phyloP scores from a whole-genome alignment of 148 eudicot genomes.

The Fagopyrum esculentum region DNA sequence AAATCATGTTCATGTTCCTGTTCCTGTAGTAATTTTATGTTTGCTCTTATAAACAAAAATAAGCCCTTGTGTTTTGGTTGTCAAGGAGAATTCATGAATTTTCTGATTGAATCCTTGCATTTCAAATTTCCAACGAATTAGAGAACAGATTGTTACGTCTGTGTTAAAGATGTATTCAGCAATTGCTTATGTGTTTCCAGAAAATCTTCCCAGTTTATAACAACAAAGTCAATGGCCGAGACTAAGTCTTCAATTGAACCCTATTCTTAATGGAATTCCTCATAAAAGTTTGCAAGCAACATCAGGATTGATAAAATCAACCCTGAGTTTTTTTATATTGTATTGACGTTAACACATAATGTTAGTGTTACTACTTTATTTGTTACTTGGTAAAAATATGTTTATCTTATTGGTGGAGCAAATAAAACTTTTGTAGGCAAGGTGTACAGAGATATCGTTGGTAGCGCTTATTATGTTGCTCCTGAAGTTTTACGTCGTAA shows the following conservation, averaged over 20 bases:
- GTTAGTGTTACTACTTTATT: not conserved
- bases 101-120: not conserved
- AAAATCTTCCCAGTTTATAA: not conserved
- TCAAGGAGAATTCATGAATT: not conserved
- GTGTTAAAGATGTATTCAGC: not conserved
- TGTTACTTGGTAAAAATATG: not conserved
- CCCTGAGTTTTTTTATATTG: not conserved
- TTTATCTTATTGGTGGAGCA: not conserved
- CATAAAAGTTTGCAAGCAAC: not conserved
- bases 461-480: constrained; percentile 93
- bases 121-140: not conserved
- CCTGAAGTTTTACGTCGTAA: constrained; percentile 82
- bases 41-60: too few species aligned
- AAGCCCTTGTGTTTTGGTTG: not conserved
- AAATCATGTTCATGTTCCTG: not conserved
- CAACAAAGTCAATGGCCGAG: constrained; percentile 3
- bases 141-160: not conserved
- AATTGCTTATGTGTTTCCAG: not conserved
- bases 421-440: constrained; percentile 43
- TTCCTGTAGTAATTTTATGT: too few species aligned
- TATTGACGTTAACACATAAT: not conserved
- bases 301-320: not conserved
- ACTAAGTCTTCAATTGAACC: not conserved
- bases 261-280: constrained; percentile 4
- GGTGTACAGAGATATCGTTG: constrained; percentile 76